phyloP scores from a whole-genome alignment of 495 filamentous ascomycete genomes.

The Lepraria neglecta region DNA sequence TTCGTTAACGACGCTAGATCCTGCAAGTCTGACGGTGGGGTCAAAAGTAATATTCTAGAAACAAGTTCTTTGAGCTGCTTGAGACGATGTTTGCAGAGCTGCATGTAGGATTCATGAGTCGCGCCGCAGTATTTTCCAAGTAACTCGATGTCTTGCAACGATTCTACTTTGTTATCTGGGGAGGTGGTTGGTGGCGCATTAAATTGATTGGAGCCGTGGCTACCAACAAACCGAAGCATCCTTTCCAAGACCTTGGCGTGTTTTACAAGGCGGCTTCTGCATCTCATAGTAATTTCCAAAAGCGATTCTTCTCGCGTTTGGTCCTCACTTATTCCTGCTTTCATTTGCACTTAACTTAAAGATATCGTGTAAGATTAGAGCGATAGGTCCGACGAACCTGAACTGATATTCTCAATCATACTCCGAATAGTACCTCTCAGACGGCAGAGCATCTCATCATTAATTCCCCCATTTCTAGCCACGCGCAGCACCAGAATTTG shows the following conservation, averaged over 20 bases:
- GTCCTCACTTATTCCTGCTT: slow-evolving; percentile 6
- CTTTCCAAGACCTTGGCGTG: slow-evolving; percentile 8
- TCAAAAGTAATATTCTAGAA: slow-evolving; percentile 2
- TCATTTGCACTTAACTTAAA: background rate
- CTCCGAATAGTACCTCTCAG: slow-evolving; percentile 8
- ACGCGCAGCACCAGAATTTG: slow-evolving; percentile 18
- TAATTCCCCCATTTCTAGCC: slow-evolving; percentile 16
- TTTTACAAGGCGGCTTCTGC: slow-evolving; percentile 12
- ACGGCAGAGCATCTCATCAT: slow-evolving; percentile 14
- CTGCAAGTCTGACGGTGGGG: slow-evolving; percentile 9
- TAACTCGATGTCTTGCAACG: slow-evolving; percentile 13
- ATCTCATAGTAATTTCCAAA: slow-evolving; percentile 9
- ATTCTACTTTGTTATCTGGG: slow-evolving; percentile 6
- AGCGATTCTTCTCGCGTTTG: background rate
- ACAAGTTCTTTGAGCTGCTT: slow-evolving; percentile 15
- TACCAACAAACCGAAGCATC: slow-evolving; percentile 15
- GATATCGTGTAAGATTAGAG: background rate
- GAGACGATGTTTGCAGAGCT: slow-evolving; percentile 9
- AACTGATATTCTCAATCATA: background rate
- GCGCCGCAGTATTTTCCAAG: slow-evolving; percentile 10
- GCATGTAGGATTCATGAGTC: slow-evolving; percentile 16
- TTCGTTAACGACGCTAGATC: slow-evolving; percentile 12
- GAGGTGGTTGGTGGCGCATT: slow-evolving; percentile 9
- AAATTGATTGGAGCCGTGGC: slow-evolving; percentile 9
- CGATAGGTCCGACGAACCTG: slow-evolving; percentile 3